Base-by-base conservation (phyloP, 768 basidiomycete genomes). In the Termitomyces sp. region DNA sequence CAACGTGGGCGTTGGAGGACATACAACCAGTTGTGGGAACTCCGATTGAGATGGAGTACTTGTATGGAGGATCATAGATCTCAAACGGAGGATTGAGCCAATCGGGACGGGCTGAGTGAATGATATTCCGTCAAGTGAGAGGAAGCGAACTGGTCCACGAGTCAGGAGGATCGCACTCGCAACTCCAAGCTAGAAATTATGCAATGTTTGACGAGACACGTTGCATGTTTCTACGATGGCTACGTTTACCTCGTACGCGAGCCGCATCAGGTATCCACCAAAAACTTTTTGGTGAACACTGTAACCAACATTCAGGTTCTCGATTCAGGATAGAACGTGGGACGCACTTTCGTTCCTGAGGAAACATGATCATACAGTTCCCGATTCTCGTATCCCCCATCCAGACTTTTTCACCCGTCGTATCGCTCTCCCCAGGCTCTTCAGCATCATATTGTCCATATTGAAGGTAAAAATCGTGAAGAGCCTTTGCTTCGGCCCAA, bases 221-320 rank as follows among this genome's bases (percentile, higher is more conserved):
- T 25, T 14, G 4, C 12, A 40, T 25, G 20, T 38, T 40, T 56
- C 37, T 15, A 45, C 46, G 43, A n/a, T 8, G 12, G 29, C 10
- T 31, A 3, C 55, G 61, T 71, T 54, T 59, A 86, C 86, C 76
- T 91, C 89, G 66, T 89, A 88, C 3, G 88, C 91, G 38, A 91
- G 76, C 20, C 91, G 70, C 80, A 84, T 84, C 49, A 84, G 67
- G 62, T 82, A 82, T 67, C 91, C 91, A 71, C 91, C 91, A 66
- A 94, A 94, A 14, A 93, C 79, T 70, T 94, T 94, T 60, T 88
- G 86, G 69, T 94, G 92, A 4, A 93, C 81, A 64, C 89, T 91
- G 54, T 62, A 47, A 6, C n/a, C 15, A 32, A 61, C 48, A 17
- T 53, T 57, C 54, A 32, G 42, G 29, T 17, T 56, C 38, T 53